Conservation (phyloP, 108 stramenopile species). For the Conticribra guillardii region DNA sequence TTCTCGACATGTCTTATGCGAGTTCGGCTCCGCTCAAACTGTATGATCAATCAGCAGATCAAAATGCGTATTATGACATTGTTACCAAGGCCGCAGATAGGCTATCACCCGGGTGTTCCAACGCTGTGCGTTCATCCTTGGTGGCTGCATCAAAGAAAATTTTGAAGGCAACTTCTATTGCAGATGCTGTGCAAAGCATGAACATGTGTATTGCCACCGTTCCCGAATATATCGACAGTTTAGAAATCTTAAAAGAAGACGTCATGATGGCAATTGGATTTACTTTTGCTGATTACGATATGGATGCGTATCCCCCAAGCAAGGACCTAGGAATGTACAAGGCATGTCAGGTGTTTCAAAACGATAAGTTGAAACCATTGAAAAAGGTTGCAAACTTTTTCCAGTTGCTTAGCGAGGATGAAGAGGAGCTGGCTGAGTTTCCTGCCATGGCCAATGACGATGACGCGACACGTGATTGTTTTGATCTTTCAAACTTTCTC, state of each 20-base stretch:
- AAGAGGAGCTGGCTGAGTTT: constrained; percentile 19
- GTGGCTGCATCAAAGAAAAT: constrained; percentile 33
- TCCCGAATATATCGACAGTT: constrained; percentile 54
- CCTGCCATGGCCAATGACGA: constrained; percentile 22
- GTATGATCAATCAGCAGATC: constrained; percentile 59
- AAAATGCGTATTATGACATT: constrained; percentile 71
- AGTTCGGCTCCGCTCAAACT: constrained; percentile 67
- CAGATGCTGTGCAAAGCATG: constrained; percentile 36
- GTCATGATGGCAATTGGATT: constrained; percentile 61
- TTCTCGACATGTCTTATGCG: constrained; percentile 74
- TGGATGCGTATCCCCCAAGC: constrained; percentile 78
- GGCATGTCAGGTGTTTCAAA: constrained; percentile 67
- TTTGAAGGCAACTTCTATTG: constrained; percentile 8
- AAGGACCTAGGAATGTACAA: constrained; percentile 46
- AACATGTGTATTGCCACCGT: constrained; percentile 53
- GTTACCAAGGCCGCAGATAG: constrained; percentile 63
- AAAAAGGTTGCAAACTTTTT: constrained; percentile 44
- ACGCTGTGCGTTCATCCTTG: constrained; percentile 56
- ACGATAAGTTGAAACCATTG: constrained; percentile 24
- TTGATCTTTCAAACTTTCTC: constrained; percentile 65
- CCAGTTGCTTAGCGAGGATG: constrained; percentile 14
- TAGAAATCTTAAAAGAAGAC: constrained; percentile 43
- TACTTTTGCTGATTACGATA: constrained; percentile 74
- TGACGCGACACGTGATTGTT: constrained; percentile 47
- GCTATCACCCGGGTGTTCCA: constrained; percentile 58